phyloP scores from a whole-genome alignment of 2,329 filamentous ascomycete species.

The Pyrenophora teres region DNA sequence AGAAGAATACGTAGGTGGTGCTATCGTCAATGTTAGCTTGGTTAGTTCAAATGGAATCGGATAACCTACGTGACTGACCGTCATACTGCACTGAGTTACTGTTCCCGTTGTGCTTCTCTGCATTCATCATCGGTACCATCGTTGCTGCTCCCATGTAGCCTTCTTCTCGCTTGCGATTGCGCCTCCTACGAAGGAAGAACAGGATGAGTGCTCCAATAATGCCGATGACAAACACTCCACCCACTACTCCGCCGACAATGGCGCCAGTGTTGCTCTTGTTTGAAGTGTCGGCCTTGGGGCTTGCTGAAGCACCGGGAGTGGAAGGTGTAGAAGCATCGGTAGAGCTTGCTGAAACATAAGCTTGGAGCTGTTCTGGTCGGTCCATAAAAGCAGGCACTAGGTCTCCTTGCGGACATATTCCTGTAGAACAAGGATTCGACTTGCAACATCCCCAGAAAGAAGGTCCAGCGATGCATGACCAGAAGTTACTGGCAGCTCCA shows the following conservation, averaged over 20 bases:
- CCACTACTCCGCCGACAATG: slow-evolving; percentile 37
- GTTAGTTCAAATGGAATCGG: background rate
- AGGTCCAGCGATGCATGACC: slow-evolving; percentile 36
- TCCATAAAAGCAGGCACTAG: slow-evolving; percentile 36
- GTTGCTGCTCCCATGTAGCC: slow-evolving; percentile 12
- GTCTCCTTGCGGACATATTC: slow-evolving; percentile 34
- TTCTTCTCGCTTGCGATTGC: slow-evolving; percentile 6
- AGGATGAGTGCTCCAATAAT: slow-evolving; percentile 34
- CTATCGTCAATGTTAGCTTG: slow-evolving; percentile 20
- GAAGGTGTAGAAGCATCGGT: background rate
- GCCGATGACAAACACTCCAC: slow-evolving; percentile 28
- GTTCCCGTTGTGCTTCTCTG: slow-evolving; percentile 13
- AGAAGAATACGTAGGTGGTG: slow-evolving; percentile 33
- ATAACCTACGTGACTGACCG: slow-evolving; percentile 30
- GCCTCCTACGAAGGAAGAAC: slow-evolving; percentile 27
- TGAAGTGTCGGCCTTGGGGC: background rate
- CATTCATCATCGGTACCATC: slow-evolving; percentile 21
- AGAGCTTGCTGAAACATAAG: slow-evolving; percentile 14
- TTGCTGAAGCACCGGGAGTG: background rate
- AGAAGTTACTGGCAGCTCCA: slow-evolving; percentile 38
- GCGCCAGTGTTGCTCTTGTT: slow-evolving; percentile 25
- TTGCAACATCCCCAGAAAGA: slow-evolving; percentile 33
- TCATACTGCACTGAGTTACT: slow-evolving; percentile 14
- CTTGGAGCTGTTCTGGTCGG: slow-evolving; percentile 22
- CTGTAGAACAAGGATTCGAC: slow-evolving; percentile 39